Conservation (phyloP, 2,329 filamentous ascomycete species). For the Cadophora sp. region DNA sequence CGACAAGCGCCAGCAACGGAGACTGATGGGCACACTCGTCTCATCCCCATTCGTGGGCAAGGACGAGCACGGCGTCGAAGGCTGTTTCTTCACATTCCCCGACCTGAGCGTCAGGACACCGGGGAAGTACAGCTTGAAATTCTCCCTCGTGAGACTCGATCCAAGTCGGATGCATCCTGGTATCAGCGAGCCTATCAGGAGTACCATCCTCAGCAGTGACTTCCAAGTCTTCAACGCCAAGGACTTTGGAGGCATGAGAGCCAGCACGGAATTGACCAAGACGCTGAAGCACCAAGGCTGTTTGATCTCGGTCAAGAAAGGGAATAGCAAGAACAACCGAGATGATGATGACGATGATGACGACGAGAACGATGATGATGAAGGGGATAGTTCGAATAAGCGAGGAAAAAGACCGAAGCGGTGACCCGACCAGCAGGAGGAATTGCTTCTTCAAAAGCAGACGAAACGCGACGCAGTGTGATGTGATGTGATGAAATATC, state of each 20-base stretch:
- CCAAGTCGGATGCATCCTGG: constrained; percentile 63
- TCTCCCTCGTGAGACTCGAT: constrained; percentile 76
- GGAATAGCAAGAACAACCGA: constrained; percentile 66
- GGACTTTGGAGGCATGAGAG: constrained; percentile 84
- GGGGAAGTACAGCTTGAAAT: constrained; percentile 76
- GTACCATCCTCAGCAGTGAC: constrained; percentile 66
- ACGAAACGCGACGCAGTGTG: neutral
- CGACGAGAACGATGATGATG: constrained; percentile 18
- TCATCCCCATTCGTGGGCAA: constrained; percentile 78
- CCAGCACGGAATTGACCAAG: constrained; percentile 77
- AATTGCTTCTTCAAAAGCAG: neutral
- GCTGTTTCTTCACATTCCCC: constrained; percentile 86
- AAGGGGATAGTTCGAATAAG: constrained; percentile 12
- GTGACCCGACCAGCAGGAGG: constrained; percentile 2
- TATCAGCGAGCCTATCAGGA: constrained; percentile 57
- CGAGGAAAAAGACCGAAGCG: constrained; percentile 33
- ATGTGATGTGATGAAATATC: neutral
- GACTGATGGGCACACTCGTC: constrained; percentile 81
- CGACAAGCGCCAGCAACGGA: constrained; percentile 74
- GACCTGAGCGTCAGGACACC: constrained; percentile 82
- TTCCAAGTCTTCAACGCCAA: constrained; percentile 85
- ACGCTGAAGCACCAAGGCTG: constrained; percentile 80
- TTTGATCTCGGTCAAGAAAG: constrained; percentile 86
- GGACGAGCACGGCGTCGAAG: constrained; percentile 75
- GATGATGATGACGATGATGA: constrained; percentile 32